Conservation (phyloP, 257 asterid species). For the Datura wrightii region DNA sequence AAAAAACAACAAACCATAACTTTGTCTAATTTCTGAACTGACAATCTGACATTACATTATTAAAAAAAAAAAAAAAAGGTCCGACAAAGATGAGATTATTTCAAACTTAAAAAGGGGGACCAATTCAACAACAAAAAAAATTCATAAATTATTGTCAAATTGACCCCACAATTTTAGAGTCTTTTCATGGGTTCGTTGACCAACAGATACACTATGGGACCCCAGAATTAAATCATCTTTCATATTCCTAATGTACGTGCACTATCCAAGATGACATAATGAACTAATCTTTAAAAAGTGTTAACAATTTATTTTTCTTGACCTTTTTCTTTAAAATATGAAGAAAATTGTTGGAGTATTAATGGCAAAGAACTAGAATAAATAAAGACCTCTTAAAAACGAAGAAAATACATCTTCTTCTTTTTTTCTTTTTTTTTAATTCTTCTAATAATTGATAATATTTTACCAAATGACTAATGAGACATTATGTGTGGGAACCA, state of each 20-base stretch:
- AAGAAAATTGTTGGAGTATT: neutral
- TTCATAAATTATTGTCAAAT: neutral
- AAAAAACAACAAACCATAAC: neutral
- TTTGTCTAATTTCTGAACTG: constrained; percentile 19
- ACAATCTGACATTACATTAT: neutral
- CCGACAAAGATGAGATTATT: constrained; percentile 33
- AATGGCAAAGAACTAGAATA: neutral
- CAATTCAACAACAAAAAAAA: constrained; percentile 22
- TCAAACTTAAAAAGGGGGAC: constrained; percentile 29
- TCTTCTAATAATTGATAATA: neutral
- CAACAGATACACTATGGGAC: constrained; percentile 37
- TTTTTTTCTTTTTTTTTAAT: too few species aligned
- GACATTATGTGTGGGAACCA: neutral
- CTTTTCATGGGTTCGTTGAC: constrained; percentile 38
- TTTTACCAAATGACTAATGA: neutral
- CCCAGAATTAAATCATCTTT: constrained; percentile 11
- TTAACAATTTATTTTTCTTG: neutral
- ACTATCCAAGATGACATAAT: constrained; percentile 24
- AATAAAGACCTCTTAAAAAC: neutral
- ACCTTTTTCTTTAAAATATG: neutral
- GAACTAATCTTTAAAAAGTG: neutral
- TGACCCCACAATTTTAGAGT: constrained; percentile 28
- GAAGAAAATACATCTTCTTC: neutral
- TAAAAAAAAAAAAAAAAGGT: neutral
- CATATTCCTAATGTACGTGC: constrained; percentile 30